These are phyloP conservation scores for Serendipita indica DNA, from an alignment of 768 basidiomycete genomes.

Conservation along the genomic window DNA sequence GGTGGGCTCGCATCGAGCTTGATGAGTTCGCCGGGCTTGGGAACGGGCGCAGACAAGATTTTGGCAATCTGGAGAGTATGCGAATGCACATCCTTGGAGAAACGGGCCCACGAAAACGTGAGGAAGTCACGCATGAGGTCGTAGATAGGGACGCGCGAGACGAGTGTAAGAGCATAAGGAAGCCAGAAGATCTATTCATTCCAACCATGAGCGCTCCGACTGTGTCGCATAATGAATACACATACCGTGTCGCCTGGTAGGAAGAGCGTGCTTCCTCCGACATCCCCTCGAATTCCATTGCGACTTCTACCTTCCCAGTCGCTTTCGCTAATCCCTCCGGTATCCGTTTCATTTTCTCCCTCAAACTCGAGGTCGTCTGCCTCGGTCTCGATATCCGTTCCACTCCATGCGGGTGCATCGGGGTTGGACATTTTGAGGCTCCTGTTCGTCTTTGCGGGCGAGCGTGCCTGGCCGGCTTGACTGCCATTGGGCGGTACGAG, in stretches of 20 bases:
- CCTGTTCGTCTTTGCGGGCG: conserved; percentile 1
- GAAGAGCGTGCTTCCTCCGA: conserved; percentile 70
- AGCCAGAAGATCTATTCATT: conserved; percentile 14
- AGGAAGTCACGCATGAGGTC: conserved; percentile 92
- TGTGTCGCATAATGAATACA: conserved; percentile 7
- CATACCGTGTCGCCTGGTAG: conserved; percentile 71
- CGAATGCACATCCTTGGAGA: conserved; percentile 85
- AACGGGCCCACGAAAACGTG: conserved; percentile 88
- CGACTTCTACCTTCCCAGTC: conserved; percentile 66
- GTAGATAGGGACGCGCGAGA: conserved; percentile 87
- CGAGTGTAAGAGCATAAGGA: conserved; percentile 43
- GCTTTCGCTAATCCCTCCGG: conserved; percentile 58
- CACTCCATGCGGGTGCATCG: conserved; percentile 21
- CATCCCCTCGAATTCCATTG: neutral
- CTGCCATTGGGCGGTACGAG: neutral
- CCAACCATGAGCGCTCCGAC: conserved; percentile 15
- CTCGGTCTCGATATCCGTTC: conserved; percentile 34
- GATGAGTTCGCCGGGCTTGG: conserved; percentile 73
- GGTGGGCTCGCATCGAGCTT: conserved; percentile 60
- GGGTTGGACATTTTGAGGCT: conserved; percentile 14
- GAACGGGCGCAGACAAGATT: conserved; percentile 39
- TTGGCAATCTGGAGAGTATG: conserved; percentile 54
- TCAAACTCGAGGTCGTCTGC: conserved; percentile 52
- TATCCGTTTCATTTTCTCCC: conserved; percentile 32
- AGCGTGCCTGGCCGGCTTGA: conserved; percentile 1